Percentiles rank a stretch among this genome's conserved stretches.
Evolutionary conservation across 495 filamentous ascomycete species (phyloP).

Genomic region (Trichoderma erinaceum): DNA sequence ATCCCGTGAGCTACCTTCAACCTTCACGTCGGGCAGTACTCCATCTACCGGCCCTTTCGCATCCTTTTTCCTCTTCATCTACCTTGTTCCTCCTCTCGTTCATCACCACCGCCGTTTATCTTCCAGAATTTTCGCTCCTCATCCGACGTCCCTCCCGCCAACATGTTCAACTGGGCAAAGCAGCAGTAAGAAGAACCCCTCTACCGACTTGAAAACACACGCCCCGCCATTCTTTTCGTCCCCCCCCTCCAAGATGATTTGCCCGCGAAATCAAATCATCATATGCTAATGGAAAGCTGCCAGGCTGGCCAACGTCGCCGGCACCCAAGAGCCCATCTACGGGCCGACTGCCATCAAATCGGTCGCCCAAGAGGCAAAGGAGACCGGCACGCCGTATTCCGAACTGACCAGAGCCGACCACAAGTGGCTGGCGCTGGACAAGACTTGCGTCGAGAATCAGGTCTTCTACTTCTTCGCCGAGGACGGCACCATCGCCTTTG

Average conservation of each 20-base stretch:
- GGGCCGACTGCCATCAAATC: constrained; percentile 82
- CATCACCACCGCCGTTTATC: not conserved
- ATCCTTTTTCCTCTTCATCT: not conserved
- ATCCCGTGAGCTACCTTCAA: not conserved
- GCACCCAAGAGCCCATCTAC: constrained; percentile 94
- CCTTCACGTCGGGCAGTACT: not conserved
- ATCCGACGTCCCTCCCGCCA: constrained; percentile 7
- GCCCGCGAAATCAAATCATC: constrained; percentile 3
- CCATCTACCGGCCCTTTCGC: not conserved
- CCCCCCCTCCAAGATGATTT: not conserved
- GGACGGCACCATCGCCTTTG: constrained; percentile 65
- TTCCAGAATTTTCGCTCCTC: not conserved
- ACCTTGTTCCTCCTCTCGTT: not conserved
- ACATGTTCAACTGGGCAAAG: constrained; percentile 61
- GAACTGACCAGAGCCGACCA: constrained; percentile 70
- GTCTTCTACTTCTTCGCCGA: constrained; percentile 87
- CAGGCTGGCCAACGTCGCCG: constrained; percentile 85
- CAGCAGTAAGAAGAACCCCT: constrained; percentile 49
- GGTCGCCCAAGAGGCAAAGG: constrained; percentile 66
- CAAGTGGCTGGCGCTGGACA: constrained; percentile 73
- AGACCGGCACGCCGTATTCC: constrained; percentile 65
- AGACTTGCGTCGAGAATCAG: constrained; percentile 92
- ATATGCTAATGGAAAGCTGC: constrained; percentile 10
- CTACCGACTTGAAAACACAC: not conserved
- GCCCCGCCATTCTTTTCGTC: constrained; percentile 1